Evolutionary conservation across 2,329 filamentous ascomycete species (phyloP).

Genomic region (Moelleriella libera): DNA sequence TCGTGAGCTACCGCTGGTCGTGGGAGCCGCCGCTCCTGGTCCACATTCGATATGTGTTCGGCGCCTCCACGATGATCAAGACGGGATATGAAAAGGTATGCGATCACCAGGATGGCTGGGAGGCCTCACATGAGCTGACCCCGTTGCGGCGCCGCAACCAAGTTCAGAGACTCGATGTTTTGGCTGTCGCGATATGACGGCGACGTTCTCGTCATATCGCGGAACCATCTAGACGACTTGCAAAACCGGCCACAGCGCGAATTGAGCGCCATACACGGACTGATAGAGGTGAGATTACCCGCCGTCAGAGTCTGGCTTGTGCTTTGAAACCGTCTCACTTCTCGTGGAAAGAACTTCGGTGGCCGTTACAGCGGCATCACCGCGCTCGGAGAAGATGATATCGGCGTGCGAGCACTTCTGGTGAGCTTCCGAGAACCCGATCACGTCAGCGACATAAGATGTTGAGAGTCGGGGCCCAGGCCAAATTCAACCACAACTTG

Average conservation of each 20-base stretch:
- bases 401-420: slow-evolving; percentile 5
- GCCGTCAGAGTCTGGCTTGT: background rate
- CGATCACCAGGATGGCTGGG: background rate
- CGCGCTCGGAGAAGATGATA: slow-evolving; percentile 2
- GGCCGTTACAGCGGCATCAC: slow-evolving; percentile 4
- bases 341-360: slow-evolving; percentile 5
- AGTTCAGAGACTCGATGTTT: slow-evolving; percentile 5
- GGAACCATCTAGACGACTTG: slow-evolving; percentile 5
- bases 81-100: slow-evolving; percentile 5
- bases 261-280: slow-evolving; percentile 4
- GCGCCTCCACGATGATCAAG: slow-evolving; percentile 2
- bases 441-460: background rate
- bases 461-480: background rate
- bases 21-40: slow-evolving; percentile 3
- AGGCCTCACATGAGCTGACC: too few species aligned
- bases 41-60: slow-evolving; percentile 1
- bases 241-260: slow-evolving; percentile 3
- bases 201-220: slow-evolving; percentile 4
- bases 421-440: background rate
- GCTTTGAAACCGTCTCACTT: background rate
- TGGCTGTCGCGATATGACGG: slow-evolving; percentile 4
- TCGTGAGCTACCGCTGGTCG: slow-evolving; percentile 2
- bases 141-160: background rate
- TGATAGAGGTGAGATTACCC: slow-evolving; percentile 2
- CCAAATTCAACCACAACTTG: slow-evolving; percentile 5